Conservation (phyloP, 441 rosid genomes). For the Hura crepitans region DNA sequence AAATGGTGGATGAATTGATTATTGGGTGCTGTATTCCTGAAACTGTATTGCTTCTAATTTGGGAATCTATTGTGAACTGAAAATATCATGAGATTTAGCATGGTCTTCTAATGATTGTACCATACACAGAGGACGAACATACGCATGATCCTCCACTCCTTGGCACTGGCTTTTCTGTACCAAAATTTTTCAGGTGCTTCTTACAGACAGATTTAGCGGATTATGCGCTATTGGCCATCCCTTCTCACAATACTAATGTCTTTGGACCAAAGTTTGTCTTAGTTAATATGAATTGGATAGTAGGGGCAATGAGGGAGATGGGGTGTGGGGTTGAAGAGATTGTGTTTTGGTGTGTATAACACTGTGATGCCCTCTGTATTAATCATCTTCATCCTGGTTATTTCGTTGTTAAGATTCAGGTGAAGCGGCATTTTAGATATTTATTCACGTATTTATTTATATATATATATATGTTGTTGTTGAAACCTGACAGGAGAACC, state of each 20-base stretch:
- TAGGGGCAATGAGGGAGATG: background rate
- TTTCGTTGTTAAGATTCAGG: background rate
- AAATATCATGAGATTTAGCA: background rate
- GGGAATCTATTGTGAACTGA: background rate
- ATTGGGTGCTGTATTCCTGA: background rate
- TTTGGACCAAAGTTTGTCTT: background rate
- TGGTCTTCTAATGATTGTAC: background rate
- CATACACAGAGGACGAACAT: too few species aligned
- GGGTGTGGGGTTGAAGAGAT: background rate
- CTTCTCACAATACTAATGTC: background rate
- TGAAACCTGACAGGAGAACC: slow-evolving; percentile 45
- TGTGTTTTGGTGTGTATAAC: background rate
- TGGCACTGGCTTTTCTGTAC: background rate
- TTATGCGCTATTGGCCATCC: background rate
- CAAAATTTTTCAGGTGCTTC: background rate
- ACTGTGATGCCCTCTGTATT: background rate
- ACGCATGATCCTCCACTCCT: background rate
- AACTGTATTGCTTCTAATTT: background rate
- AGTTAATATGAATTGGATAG: too few species aligned
- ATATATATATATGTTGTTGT: background rate
- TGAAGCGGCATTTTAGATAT: background rate
- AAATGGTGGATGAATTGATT: background rate
- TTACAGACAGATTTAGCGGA: background rate
- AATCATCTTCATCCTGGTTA: too few species aligned
- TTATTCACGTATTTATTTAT: too few species aligned